Conservation (phyloP, 495 filamentous ascomycete genomes). For the Lasiosphaeriaceae sp. region DNA sequence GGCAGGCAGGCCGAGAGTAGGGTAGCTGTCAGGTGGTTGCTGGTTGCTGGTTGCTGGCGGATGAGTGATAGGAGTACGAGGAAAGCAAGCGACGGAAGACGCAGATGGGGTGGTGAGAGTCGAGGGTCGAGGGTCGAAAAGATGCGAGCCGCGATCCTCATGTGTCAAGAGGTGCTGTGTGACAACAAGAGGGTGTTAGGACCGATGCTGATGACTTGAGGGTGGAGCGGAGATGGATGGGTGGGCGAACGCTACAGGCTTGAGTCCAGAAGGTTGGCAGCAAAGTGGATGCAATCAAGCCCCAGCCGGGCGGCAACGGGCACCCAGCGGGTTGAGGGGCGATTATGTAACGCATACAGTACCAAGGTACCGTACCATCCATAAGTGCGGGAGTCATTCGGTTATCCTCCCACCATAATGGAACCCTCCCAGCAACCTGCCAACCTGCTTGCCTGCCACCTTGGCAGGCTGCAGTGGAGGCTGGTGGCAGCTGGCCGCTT, state of each 20-base stretch:
- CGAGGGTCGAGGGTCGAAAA: no score
- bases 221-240: conserved; percentile 9
- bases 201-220: conserved; percentile 8
- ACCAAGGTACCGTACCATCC: not conserved
- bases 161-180: no score
- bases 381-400: conserved; percentile 16
- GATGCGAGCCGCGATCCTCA: not conserved
- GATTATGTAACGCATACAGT: conserved; percentile 22
- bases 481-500: conserved; percentile 2
- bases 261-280: not conserved
- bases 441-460: no score
- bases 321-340: not conserved
- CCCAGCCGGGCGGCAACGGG: no score
- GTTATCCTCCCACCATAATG: conserved; percentile 1
- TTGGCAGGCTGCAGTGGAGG: no score
- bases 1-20: no score
- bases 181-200: not conserved
- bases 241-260: not conserved
- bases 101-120: no score
- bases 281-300: no score
- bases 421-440: not conserved
- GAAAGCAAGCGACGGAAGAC: no score
- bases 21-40: no score
- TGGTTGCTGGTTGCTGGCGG: no score
- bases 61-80: no score